Evolutionary conservation across 208 protist species (phyloP).

Genomic region (Leishmania amazonensis): DNA sequence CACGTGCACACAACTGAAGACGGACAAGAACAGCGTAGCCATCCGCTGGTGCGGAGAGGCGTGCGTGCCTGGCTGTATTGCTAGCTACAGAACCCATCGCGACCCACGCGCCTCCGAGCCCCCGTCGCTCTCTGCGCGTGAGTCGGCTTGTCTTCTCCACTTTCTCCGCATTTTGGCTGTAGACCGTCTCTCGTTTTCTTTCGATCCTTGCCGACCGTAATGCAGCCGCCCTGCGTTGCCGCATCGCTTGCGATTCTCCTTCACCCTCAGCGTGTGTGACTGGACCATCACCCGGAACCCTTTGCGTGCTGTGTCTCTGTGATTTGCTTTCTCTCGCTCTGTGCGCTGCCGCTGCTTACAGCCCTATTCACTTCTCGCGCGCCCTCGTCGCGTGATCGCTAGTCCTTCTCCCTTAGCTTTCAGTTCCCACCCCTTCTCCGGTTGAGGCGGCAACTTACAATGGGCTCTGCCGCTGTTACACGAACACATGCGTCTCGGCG

Average conservation of each 20-base stretch:
- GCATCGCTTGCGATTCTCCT: background rate
- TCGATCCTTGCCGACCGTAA: background rate
- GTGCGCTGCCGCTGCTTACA: background rate
- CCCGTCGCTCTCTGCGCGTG: background rate
- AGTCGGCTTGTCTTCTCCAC: background rate
- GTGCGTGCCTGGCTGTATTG: background rate
- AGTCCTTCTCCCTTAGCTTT: background rate
- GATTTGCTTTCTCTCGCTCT: background rate
- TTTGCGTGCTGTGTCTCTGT: background rate
- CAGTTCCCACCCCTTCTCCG: background rate
- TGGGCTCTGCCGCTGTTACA: background rate
- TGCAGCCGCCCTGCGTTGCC: background rate
- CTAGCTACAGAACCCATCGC: background rate
- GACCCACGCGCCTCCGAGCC: background rate
- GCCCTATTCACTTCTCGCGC: background rate
- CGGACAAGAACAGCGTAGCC: background rate
- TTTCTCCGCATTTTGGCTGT: background rate
- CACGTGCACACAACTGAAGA: background rate
- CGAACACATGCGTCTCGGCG: background rate
- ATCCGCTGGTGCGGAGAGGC: background rate
- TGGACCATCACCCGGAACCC: background rate
- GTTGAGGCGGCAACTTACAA: background rate
- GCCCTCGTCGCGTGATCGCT: background rate
- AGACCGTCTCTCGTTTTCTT: background rate
- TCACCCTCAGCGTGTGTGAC: background rate